These are phyloP conservation scores for Sphaerostilbella broomeana DNA, from an alignment of 2,329 filamentous ascomycete species.

Conservation along the genomic window DNA sequence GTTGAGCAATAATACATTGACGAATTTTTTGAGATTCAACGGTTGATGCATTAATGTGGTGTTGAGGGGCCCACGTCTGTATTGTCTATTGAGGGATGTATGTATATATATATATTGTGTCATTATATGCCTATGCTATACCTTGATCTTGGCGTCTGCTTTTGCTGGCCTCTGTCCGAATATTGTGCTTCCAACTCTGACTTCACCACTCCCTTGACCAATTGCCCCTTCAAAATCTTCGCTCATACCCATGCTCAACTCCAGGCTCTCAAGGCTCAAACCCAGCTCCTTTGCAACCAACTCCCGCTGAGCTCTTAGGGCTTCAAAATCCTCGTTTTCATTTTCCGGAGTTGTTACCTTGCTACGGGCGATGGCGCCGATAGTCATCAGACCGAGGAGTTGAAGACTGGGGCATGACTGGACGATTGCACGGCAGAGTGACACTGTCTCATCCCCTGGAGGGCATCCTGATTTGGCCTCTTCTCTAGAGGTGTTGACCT, in stretches of 20 bases:
- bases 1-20: too few relatives aligned
- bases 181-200: conserved; percentile 87
- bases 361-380: conserved; percentile 86
- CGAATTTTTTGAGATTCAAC: too few relatives aligned
- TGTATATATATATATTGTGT: not conserved
- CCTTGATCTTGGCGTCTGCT: conserved; percentile 66
- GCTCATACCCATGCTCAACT: conserved; percentile 99
- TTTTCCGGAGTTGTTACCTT: conserved; percentile 63
- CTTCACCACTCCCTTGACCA: conserved; percentile 75
- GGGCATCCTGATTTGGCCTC: conserved; percentile 74
- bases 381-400: conserved; percentile 88
- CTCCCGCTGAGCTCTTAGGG: conserved; percentile 63
- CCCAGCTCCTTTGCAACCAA: conserved; percentile 51
- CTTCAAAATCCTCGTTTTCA: conserved; percentile 87
- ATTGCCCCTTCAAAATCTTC: conserved; percentile 91
- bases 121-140: conserved; percentile 22
- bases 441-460: conserved; percentile 54
- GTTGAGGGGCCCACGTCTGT: too few relatives aligned
- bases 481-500: conserved; percentile 93
- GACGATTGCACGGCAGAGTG: conserved; percentile 63
- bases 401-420: conserved; percentile 65
- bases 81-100: not conserved
- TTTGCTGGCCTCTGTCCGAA: conserved; percentile 79
- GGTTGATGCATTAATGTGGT: too few relatives aligned
- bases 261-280: conserved; percentile 49